Conservation (phyloP, 1,284 basidiomycete species). For the Garcileccinum viscosum region DNA sequence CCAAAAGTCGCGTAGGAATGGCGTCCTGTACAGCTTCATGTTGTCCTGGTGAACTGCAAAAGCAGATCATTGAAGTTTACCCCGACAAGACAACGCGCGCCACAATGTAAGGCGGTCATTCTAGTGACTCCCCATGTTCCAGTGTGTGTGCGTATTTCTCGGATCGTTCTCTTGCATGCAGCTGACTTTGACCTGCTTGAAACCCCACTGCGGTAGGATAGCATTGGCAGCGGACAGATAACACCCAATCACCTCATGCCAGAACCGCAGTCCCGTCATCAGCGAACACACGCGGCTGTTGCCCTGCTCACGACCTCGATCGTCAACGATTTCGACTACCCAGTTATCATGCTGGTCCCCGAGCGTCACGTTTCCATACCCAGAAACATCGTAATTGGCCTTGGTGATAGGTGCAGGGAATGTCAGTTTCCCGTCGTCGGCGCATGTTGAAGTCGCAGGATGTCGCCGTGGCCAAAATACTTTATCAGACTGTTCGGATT, state of each 20-base stretch:
- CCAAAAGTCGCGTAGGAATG: slow-evolving; percentile 97
- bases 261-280: slow-evolving; percentile 90
- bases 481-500: slow-evolving; percentile 70
- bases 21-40: slow-evolving; percentile 84
- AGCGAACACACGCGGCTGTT: slow-evolving; percentile 83
- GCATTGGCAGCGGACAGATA: slow-evolving; percentile 92
- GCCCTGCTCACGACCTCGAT: slow-evolving; percentile 70
- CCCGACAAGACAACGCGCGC: slow-evolving; percentile 1
- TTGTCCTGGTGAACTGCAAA: slow-evolving; percentile 81
- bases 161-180: slow-evolving; percentile 91
- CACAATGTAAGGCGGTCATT: slow-evolving; percentile 82
- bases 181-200: slow-evolving; percentile 97
- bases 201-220: slow-evolving; percentile 95
- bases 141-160: slow-evolving; percentile 87
- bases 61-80: slow-evolving; percentile 1
- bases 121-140: slow-evolving; percentile 99
- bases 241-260: slow-evolving; percentile 80
- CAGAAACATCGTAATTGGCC: slow-evolving; percentile 89
- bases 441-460: slow-evolving; percentile 82
- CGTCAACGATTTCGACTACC: slow-evolving; percentile 94
- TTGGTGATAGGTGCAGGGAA: slow-evolving; percentile 90
- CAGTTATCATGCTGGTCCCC: slow-evolving; percentile 93
- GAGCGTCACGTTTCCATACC: slow-evolving; percentile 87
- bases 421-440: slow-evolving; percentile 92
- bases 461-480: slow-evolving; percentile 81